phyloP scores from a whole-genome alignment of 2,329 filamentous ascomycete species.

The Pyrenochaeta sp. region DNA sequence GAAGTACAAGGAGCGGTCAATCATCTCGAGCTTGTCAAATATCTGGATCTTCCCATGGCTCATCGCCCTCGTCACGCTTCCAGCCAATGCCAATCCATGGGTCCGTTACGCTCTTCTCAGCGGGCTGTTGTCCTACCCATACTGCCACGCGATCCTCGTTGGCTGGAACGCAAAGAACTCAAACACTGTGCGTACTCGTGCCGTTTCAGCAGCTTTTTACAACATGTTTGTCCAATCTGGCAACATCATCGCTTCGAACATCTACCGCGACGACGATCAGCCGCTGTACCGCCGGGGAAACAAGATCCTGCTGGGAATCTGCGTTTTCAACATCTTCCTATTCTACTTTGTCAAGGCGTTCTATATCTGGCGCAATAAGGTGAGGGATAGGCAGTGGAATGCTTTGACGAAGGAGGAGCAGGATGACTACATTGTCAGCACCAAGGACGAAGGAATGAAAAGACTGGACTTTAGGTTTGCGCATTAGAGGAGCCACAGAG shows the following conservation, averaged over 20 bases:
- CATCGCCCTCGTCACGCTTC: slow-evolving; percentile 59
- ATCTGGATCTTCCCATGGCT: slow-evolving; percentile 69
- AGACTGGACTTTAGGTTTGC: slow-evolving; percentile 41
- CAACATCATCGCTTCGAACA: slow-evolving; percentile 56
- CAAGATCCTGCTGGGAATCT: slow-evolving; percentile 41
- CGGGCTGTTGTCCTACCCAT: slow-evolving; percentile 62
- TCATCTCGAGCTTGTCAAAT: slow-evolving; percentile 59
- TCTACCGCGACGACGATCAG: slow-evolving; percentile 57
- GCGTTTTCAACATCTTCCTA: slow-evolving; percentile 39
- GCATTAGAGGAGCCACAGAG: slow-evolving; percentile 26
- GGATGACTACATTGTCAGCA: slow-evolving; percentile 34
- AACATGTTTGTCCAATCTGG: slow-evolving; percentile 58
- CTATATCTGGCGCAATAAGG: slow-evolving; percentile 53
- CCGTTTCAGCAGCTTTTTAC: slow-evolving; percentile 51
- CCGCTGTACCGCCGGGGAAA: slow-evolving; percentile 56
- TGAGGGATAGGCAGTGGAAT: slow-evolving; percentile 35
- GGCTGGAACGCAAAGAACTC: slow-evolving; percentile 50
- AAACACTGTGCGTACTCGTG: slow-evolving; percentile 49
- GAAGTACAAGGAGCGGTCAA: slow-evolving; percentile 54
- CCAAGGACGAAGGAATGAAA: slow-evolving; percentile 39
- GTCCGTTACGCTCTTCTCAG: slow-evolving; percentile 60
- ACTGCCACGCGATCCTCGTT: slow-evolving; percentile 55
- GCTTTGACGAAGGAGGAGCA: slow-evolving; percentile 39
- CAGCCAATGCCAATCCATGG: slow-evolving; percentile 56
- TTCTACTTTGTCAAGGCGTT: slow-evolving; percentile 49